These are phyloP conservation scores for Saccharomycopsis babjevae DNA, from an alignment of 805 yeast genomes.

Conservation along the genomic window DNA sequence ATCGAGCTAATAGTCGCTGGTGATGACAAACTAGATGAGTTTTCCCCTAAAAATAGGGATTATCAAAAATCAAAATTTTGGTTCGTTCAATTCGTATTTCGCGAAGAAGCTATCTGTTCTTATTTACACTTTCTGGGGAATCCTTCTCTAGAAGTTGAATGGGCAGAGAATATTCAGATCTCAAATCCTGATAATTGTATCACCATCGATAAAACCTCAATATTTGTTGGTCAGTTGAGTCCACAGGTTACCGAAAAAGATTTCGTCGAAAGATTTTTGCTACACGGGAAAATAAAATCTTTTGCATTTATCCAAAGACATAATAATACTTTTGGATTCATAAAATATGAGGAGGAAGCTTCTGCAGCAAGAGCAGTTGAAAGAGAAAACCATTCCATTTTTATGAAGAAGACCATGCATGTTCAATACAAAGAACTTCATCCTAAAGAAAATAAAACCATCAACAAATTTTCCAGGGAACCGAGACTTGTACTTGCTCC, in stretches of 20 bases:
- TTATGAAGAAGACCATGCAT: constrained; percentile 66
- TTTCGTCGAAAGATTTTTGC: constrained; percentile 47
- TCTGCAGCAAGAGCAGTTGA: constrained; percentile 86
- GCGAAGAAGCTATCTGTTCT: constrained; percentile 84
- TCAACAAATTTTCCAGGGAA: constrained; percentile 4
- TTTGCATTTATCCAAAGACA: constrained; percentile 45
- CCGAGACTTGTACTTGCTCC: constrained; percentile 10
- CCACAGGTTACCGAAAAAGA: constrained; percentile 43
- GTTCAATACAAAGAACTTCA: constrained; percentile 71
- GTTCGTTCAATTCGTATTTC: constrained; percentile 69
- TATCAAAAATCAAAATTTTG: constrained; percentile 35
- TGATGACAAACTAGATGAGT: constrained; percentile 24
- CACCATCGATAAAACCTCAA: constrained; percentile 53
- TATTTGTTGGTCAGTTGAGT: constrained; percentile 72
- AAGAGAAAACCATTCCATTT: constrained; percentile 70
- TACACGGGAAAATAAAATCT: constrained; percentile 56
- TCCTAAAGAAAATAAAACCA: constrained; percentile 24
- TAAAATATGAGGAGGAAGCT: constrained; percentile 50
- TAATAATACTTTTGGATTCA: constrained; percentile 58
- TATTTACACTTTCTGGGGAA: constrained; percentile 57
- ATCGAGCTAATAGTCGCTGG: constrained; percentile 53
- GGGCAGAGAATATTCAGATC: constrained; percentile 78
- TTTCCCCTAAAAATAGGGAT: constrained; percentile 16
- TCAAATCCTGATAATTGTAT: constrained; percentile 22
- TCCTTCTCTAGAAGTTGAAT: constrained; percentile 52